phyloP scores from a whole-genome alignment of 2,329 filamentous ascomycete species.

The Fusarium dimerum region DNA sequence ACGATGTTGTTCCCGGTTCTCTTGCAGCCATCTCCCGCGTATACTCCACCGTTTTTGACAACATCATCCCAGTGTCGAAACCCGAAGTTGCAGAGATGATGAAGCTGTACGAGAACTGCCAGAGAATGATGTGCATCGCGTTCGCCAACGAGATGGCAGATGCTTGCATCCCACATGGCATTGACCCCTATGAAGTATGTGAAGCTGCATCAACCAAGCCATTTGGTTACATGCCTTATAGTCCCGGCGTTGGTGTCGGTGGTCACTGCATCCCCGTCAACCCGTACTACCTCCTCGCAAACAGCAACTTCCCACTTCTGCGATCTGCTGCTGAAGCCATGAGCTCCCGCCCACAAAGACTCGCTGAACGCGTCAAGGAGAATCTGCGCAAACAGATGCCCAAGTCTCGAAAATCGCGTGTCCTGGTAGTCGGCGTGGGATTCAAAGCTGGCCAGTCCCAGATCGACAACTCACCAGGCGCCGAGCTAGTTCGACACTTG shows the following conservation, averaged over 20 bases:
- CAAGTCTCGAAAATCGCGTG: constrained; percentile 21
- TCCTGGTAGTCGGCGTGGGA: constrained; percentile 47
- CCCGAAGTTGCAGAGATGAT: constrained; percentile 58
- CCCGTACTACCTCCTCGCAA: constrained; percentile 51
- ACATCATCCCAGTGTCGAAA: constrained; percentile 46
- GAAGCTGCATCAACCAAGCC: constrained; percentile 49
- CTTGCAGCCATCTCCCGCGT: constrained; percentile 42
- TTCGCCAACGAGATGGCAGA: constrained; percentile 58
- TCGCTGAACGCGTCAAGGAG: constrained; percentile 35
- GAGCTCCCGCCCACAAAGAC: constrained; percentile 40
- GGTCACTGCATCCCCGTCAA: constrained; percentile 59
- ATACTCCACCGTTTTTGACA: constrained; percentile 47
- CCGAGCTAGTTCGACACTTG: constrained; percentile 39
- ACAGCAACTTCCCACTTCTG: constrained; percentile 47
- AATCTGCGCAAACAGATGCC: constrained; percentile 17
- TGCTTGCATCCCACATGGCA: constrained; percentile 44
- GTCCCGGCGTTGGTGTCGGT: constrained; percentile 50
- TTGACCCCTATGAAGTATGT: constrained; percentile 52
- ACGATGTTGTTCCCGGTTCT: constrained; percentile 46
- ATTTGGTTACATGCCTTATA: constrained; percentile 51
- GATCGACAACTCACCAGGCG: constrained; percentile 46
- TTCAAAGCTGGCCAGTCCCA: constrained; percentile 50
- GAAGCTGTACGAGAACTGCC: constrained; percentile 58
- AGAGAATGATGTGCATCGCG: constrained; percentile 54
- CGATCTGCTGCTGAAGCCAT: constrained; percentile 43